Evolutionary conservation across 805 yeast species (phyloP).

Genomic region (Zygosaccharomyces siamensis): DNA sequence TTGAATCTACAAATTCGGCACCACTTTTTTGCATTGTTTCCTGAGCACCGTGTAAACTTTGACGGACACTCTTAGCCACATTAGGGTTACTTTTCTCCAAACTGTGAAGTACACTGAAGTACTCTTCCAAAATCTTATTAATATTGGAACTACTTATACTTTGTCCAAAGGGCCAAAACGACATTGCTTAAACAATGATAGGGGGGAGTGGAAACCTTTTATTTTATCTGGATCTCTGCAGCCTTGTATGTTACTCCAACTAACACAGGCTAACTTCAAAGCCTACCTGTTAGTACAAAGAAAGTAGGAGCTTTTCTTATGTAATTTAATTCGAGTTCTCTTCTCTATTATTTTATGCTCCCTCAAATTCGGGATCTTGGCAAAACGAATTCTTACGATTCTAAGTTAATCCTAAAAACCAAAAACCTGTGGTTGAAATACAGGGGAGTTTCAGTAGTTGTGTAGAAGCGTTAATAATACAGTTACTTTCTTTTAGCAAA

Average conservation of each 20-base stretch:
- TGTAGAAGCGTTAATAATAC: not conserved
- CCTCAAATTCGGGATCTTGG: not conserved
- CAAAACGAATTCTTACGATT: not conserved
- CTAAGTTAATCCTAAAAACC: not conserved
- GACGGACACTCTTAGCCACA: conserved; percentile 15
- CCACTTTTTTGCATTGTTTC: conserved; percentile 3
- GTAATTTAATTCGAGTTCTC: not conserved
- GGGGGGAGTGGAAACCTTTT: not conserved
- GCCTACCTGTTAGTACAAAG: not conserved
- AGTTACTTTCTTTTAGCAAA: conserved; percentile 1
- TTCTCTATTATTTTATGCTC: not conserved
- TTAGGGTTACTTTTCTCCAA: conserved; percentile 23
- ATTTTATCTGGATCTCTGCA: not conserved
- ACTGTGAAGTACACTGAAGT: conserved; percentile 31
- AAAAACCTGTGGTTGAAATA: no score
- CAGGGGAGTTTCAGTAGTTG: not conserved
- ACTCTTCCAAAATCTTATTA: conserved; percentile 39
- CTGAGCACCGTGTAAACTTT: conserved; percentile 7
- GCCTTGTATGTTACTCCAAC: not conserved
- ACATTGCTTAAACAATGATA: conserved; percentile 28
- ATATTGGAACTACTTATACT: conserved; percentile 34
- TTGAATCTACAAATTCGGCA: not conserved
- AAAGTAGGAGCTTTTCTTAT: not conserved
- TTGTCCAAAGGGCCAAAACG: conserved; percentile 45
- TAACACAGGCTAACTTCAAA: not conserved